Evolutionary conservation across 345 rosid species (phyloP).

Genomic region (Cochlearia excelsa): DNA sequence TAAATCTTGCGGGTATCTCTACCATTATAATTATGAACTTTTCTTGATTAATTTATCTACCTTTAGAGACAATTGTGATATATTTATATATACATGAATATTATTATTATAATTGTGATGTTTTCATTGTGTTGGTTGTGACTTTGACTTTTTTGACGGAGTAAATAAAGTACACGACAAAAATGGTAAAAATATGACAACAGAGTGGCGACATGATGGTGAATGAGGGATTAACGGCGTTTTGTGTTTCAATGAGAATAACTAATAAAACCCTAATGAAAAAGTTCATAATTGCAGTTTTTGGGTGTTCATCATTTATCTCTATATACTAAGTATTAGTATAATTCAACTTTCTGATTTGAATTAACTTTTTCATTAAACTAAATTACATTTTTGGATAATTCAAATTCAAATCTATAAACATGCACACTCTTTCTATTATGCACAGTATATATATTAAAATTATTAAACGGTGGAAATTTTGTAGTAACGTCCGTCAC

Average conservation of each 20-base stretch:
- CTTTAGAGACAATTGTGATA: neutral
- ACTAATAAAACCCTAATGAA: no score
- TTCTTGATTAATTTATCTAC: neutral
- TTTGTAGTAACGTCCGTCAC: no score
- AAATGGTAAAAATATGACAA: conserved; percentile 20
- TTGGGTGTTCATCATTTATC: no score
- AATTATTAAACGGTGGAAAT: no score
- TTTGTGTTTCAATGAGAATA: neutral
- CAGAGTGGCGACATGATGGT: conserved; percentile 30
- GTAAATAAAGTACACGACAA: conserved; percentile 17
- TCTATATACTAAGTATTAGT: no score
- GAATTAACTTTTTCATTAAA: no score
- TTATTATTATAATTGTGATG: conserved; percentile 4
- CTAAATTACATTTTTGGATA: no score
- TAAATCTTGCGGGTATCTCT: conserved; percentile 36
- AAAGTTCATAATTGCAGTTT: no score
- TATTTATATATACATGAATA: neutral
- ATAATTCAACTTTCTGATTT: no score
- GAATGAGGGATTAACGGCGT: conserved; percentile 7
- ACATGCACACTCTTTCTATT: no score
- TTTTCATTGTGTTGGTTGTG: conserved; percentile 24
- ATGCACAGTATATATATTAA: no score
- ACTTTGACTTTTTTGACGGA: conserved; percentile 22
- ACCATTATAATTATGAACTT: conserved; percentile 31
- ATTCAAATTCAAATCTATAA: no score